Base-by-base conservation (phyloP, 129 eudicot species). In the Artemisia tridentata region DNA sequence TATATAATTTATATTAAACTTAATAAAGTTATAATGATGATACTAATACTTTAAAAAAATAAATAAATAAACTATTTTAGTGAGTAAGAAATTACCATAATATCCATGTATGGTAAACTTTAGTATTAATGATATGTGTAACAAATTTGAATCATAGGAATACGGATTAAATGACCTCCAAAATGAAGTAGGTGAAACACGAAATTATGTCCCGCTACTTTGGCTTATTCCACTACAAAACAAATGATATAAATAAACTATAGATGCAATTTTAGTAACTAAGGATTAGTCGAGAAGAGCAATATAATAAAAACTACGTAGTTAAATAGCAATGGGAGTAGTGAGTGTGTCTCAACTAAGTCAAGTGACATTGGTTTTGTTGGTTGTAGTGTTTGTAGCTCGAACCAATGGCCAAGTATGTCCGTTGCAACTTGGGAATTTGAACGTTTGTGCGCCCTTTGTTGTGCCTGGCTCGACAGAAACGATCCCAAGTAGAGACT, bases 401-500 rank as follows among this genome's bases (percentile, higher is more conserved):
- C 63, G 71, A 54, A 59, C 78, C 55, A 45, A 75, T 49, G 83
- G 75, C 0, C 87, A 75, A 23, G 58, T 52, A 25, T 88, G 97
- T 73, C 73, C 90, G 11, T 60, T 56, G 15, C 65, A 83, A 58
- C 78, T 91, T n/a, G 72, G 57, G 11, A 82, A 69, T 59, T 74
- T 91, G 27, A 91, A 82, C 25, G 79, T 75, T 66, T 91, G 97
- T 38, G 84, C 97, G 53, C 92, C 90, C 0, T 91, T 72, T 67
- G 97, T 91, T 76, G 71, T 88, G 55, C 88, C 90, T 13, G 90
- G 88, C 15, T 61, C 81, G 4, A 21, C 82, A 69, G 57, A 70
- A 50, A 47, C 59, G 18, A n/a, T 12, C 50, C 97, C 97, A 2
- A 86, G 70, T 57, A 0, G 76, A 0, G 97, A 80, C 41, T 88